Evolutionary conservation across 345 rosid species (phyloP), one percentile per base, ranked within the genome.

Genomic region (Acer campestre): DNA sequence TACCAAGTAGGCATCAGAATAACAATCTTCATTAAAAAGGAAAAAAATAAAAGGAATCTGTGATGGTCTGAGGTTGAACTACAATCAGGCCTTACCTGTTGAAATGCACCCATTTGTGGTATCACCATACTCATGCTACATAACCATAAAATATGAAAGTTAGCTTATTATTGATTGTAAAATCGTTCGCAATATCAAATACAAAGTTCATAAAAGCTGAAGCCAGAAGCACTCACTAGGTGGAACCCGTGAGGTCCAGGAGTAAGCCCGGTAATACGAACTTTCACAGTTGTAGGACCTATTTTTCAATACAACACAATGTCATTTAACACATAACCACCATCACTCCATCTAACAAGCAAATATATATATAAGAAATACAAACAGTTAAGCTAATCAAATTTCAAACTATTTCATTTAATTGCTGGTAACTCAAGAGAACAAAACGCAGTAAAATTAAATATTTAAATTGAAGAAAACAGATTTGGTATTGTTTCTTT

Each of bases 31-130:
- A 46, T 67, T 51, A 42, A n/a, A 56, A 56, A 56, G 14, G 49
- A 0, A 48, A 69, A 16, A n/a, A 27, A 77, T 29, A 29, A 29
- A 29, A 29, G 31, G 38, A 13, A 44, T 40, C 6, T 48, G 31
- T 66, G 31, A 70, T 1, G 38, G 23, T 55, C 62, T 77, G 16
- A 71, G 53, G 17, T 68, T 22, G 17, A 77, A 51, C 48, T 8
- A 38, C 40, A 73, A 53, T 71, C 61, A 69, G 46, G 61, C 22
- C 75, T 44, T 65, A 96, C 99, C 98, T 62, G 98, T 94, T 25
- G 99, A 96, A 59, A 96, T 89, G 85, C 99, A 96, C 29, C 99
- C 99, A 81, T 96, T 96, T 78, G 99, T 94, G 31, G 99, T 93
- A 80, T 96, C 99, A 59, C 98, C 99, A 80, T 78, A 96, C 90